phyloP scores from a whole-genome alignment of 164 flowering plant genomes.

The Echeveria elegans region DNA sequence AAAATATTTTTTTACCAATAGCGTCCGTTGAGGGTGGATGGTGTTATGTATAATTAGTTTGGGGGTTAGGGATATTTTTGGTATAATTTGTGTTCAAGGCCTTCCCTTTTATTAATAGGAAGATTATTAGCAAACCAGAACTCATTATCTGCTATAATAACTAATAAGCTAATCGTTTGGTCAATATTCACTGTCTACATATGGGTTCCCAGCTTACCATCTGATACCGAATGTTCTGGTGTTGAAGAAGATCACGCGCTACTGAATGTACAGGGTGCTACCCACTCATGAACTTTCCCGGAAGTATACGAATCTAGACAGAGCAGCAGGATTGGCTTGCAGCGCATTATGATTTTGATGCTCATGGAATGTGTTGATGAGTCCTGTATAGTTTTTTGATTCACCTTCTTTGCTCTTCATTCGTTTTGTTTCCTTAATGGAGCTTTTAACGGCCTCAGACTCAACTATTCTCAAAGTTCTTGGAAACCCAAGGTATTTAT shows the following conservation, averaged over 20 bases:
- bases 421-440: slow-evolving; percentile 78
- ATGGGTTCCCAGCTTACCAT: neutral
- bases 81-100: no score
- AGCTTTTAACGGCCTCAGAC: slow-evolving; percentile 75
- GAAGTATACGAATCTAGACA: slow-evolving; percentile 69
- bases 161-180: neutral
- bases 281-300: slow-evolving; percentile 40
- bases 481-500: slow-evolving; percentile 51
- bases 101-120: no score
- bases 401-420: slow-evolving; percentile 37
- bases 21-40: no score
- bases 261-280: neutral
- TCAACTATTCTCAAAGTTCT: slow-evolving; percentile 82
- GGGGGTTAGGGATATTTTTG: no score
- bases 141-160: neutral
- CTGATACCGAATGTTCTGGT: neutral
- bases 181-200: neutral
- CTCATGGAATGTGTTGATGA: slow-evolving; percentile 22
- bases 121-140: no score
- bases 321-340: slow-evolving; percentile 90
- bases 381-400: slow-evolving; percentile 13
- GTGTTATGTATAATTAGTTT: no score
- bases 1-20: no score
- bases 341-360: slow-evolving; percentile 22
- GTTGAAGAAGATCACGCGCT: neutral